Conservation (phyloP, 1,139 yeast genomes). For the Diutina pseudorugosa region DNA sequence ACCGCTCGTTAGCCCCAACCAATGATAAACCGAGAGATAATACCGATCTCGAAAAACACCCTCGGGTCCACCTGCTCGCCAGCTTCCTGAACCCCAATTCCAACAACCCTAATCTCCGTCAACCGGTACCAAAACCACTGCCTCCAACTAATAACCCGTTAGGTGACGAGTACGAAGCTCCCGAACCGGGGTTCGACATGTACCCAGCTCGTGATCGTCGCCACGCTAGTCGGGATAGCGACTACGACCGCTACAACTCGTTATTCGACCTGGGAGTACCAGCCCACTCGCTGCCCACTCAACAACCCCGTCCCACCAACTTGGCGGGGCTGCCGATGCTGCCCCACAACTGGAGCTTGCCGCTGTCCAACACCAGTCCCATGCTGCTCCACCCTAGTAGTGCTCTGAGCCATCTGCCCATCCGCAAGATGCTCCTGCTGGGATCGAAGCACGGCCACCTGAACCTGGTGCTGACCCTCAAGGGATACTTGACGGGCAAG, state of each 20-base stretch:
- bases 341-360: slow-evolving; percentile 4
- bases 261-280: slow-evolving; percentile 1
- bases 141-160: not conserved
- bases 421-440: not conserved
- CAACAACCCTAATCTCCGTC: not conserved
- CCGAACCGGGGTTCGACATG: not conserved
- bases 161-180: not conserved
- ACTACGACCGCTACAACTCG: not conserved
- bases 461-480: slow-evolving; percentile 2
- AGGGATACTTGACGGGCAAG: not conserved
- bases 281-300: not conserved
- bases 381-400: not conserved
- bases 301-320: not conserved
- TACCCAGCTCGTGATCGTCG: not conserved
- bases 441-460: not conserved
- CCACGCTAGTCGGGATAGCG: not conserved
- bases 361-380: not conserved
- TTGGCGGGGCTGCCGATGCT: slow-evolving; percentile 1
- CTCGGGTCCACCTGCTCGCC: not conserved
- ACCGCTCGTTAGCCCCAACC: no score
- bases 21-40: not conserved
- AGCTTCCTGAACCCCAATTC: not conserved
- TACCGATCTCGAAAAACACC: not conserved
- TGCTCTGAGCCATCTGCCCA: not conserved
- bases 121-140: not conserved